These are phyloP conservation scores for Globisporangium camurandrum DNA, from an alignment of 352 stramenopile genomes.

Conservation along the genomic window DNA sequence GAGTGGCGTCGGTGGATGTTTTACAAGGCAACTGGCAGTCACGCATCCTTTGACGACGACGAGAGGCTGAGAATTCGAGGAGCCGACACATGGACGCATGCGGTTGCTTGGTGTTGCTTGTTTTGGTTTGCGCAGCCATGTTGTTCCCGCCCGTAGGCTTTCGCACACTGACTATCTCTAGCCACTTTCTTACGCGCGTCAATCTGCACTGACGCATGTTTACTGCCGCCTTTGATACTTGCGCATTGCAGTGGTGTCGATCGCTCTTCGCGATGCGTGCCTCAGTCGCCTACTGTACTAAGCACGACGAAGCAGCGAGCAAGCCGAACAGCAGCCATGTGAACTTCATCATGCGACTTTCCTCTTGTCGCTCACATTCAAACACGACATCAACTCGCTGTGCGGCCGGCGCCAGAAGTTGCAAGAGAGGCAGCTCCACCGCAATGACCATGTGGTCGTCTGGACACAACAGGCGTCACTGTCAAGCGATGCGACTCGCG, in stretches of 20 bases:
- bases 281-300: too few species aligned
- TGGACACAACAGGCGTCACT: background rate
- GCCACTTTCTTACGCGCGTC: background rate
- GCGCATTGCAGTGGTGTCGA: too few species aligned
- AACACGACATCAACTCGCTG: background rate
- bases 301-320: too few species aligned
- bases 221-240: too few species aligned
- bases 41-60: background rate
- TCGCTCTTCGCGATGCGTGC: too few species aligned
- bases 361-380: too few species aligned
- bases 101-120: background rate
- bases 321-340: too few species aligned
- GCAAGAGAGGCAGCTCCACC: background rate
- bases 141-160: background rate
- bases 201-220: too few species aligned
- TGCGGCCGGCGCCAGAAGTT: background rate
- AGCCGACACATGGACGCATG: background rate
- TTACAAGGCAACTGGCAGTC: too few species aligned
- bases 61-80: background rate
- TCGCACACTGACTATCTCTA: background rate
- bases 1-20: too few species aligned
- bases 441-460: background rate
- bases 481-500: too few species aligned
- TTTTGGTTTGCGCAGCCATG: background rate
- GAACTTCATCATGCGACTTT: too few species aligned